Evolutionary conservation across 768 basidiomycete species (phyloP).

Genomic region (Amyloporia xantha): DNA sequence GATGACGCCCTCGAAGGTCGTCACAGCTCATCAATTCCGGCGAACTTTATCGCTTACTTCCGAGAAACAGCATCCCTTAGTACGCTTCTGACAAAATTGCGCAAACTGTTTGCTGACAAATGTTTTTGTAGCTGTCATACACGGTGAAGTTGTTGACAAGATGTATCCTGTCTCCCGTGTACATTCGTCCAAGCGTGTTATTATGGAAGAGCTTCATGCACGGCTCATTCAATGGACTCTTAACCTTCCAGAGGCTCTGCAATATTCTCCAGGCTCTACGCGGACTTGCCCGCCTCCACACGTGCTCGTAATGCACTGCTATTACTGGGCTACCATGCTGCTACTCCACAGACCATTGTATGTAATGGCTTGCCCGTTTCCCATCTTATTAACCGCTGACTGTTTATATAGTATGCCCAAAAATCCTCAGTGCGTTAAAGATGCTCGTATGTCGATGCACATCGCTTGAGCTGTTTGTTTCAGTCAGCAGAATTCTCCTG

Average conservation of each 20-base stretch:
- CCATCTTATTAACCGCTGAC: neutral
- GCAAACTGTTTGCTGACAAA: too few species aligned
- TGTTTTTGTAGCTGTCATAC: conserved; percentile 44
- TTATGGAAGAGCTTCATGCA: conserved; percentile 46
- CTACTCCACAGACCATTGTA: conserved; percentile 76
- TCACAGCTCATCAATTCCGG: conserved; percentile 37
- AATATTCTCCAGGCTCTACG: conserved; percentile 44
- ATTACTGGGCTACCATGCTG: conserved; percentile 73
- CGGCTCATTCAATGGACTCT: conserved; percentile 72
- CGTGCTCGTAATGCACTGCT: conserved; percentile 60
- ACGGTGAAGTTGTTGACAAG: conserved; percentile 56
- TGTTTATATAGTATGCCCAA: conserved; percentile 54
- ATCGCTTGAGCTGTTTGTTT: too few species aligned
- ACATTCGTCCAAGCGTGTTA: conserved; percentile 36
- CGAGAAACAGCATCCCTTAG: conserved; percentile 51
- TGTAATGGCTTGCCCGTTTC: conserved; percentile 25
- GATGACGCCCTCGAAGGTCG: conserved; percentile 29
- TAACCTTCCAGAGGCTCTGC: conserved; percentile 56
- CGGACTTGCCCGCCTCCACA: conserved; percentile 55
- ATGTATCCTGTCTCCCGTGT: conserved; percentile 65
- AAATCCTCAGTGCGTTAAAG: conserved; percentile 55
- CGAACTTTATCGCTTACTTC: conserved; percentile 43
- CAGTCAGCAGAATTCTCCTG: too few species aligned
- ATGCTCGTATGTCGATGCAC: too few species aligned
- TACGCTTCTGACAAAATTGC: conserved; percentile 25